Conservation (phyloP, 441 rosid genomes). For the Jatropha podagrica region DNA sequence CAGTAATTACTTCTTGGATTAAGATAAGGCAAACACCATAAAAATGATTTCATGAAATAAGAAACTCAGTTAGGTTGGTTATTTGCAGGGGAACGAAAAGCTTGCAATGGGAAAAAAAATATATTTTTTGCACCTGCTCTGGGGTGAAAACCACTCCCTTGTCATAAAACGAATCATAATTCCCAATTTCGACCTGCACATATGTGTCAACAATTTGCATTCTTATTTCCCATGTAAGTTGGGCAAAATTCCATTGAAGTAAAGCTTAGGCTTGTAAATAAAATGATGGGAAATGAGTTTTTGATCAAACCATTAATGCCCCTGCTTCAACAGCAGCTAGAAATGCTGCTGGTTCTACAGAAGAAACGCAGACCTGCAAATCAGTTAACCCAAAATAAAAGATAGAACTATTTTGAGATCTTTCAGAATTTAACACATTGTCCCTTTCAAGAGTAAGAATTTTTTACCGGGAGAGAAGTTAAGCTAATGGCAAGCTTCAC, state of each 20-base stretch:
- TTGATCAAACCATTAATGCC: conserved; percentile 49
- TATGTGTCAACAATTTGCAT: not conserved
- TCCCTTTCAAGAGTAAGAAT: conserved; percentile 3
- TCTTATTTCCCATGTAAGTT: conserved; percentile 5
- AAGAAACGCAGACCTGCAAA: conserved; percentile 60
- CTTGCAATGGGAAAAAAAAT: too few species aligned
- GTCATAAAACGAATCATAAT: conserved; percentile 65
- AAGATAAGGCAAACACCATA: not conserved
- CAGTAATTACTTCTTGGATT: conserved; percentile 4
- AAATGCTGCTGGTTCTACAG: conserved; percentile 52
- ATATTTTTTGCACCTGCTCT: conserved; percentile 43
- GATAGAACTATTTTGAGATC: not conserved
- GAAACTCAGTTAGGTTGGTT: not conserved
- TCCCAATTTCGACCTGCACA: conserved; percentile 66
- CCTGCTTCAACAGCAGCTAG: conserved; percentile 61
- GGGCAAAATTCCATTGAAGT: not conserved
- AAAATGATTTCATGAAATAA: not conserved
- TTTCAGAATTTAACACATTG: not conserved
- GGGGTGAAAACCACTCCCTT: conserved; percentile 44
- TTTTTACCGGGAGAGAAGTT: conserved; percentile 57
- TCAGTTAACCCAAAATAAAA: not conserved
- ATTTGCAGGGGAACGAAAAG: not conserved
- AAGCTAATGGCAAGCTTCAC: conserved; percentile 54
- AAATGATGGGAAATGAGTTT: conserved; percentile 4
- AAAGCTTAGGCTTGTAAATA: not conserved